Percentiles rank a stretch among this genome's conserved stretches.
Evolutionary conservation across 2,329 filamentous ascomycete species (phyloP).

Genomic region (Didymella pinodella): DNA sequence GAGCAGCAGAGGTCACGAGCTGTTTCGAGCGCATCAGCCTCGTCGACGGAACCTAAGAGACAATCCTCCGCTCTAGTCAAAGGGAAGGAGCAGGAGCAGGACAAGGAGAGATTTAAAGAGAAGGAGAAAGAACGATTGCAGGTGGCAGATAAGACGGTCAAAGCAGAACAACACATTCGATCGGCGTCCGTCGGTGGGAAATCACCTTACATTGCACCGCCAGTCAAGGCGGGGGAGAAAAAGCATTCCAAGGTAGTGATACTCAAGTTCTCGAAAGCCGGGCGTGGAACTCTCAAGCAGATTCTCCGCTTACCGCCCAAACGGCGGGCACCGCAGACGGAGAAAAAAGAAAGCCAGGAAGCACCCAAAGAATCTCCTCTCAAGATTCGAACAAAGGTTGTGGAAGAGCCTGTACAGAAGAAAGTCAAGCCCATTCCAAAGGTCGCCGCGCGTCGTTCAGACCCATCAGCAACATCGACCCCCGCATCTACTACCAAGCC

Average conservation of each 20-base stretch:
- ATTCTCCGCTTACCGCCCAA: slow-evolving; percentile 46
- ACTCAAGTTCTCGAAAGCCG: slow-evolving; percentile 61
- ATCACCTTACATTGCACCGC: slow-evolving; percentile 30
- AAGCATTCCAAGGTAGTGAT: slow-evolving; percentile 54
- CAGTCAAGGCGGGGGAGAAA: slow-evolving; percentile 22
- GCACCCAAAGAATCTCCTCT: slow-evolving; percentile 27
- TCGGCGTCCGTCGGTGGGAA: slow-evolving; percentile 41
- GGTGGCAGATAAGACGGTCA: slow-evolving; percentile 31
- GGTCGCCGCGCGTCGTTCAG: slow-evolving; percentile 35
- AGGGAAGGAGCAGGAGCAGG: slow-evolving; percentile 24
- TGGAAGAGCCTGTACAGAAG: slow-evolving; percentile 29
- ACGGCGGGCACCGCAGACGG: slow-evolving; percentile 15
- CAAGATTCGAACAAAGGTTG: slow-evolving; percentile 31
- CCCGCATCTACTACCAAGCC: slow-evolving; percentile 24
- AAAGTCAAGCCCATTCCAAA: slow-evolving; percentile 42
- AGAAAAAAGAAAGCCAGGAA: slow-evolving; percentile 42
- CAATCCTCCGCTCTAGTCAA: slow-evolving; percentile 28
- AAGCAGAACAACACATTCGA: slow-evolving; percentile 35
- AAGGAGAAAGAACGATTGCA: slow-evolving; percentile 13
- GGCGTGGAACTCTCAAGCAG: slow-evolving; percentile 57
- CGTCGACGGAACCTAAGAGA: slow-evolving; percentile 44
- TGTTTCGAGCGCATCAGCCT: slow-evolving; percentile 47
- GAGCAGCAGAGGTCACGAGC: slow-evolving; percentile 49
- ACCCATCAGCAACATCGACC: slow-evolving; percentile 28
- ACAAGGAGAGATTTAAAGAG: slow-evolving; percentile 1